These are phyloP conservation scores for Forsythia suspensa DNA, from an alignment of 257 asterid genomes.

Conservation along the genomic window DNA sequence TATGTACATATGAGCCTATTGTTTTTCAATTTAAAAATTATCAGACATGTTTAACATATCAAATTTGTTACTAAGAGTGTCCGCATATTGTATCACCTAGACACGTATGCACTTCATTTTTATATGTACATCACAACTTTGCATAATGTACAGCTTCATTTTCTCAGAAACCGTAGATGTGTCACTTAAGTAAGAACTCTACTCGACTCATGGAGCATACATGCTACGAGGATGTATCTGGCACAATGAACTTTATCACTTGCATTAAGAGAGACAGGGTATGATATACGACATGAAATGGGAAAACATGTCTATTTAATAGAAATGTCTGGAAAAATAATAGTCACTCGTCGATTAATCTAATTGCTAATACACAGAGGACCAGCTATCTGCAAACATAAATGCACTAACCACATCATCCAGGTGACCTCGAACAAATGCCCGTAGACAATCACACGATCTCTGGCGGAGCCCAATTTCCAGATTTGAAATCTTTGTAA, in stretches of 20 bases:
- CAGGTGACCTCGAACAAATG: neutral
- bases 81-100: neutral
- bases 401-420: neutral
- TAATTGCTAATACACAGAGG: neutral
- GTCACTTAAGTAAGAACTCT: neutral
- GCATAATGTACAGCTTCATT: too few relatives aligned
- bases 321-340: neutral
- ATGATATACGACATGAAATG: neutral
- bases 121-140: too few relatives aligned
- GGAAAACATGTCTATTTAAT: neutral
- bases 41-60: too few relatives aligned
- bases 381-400: neutral
- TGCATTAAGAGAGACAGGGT: neutral
- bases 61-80: too few relatives aligned
- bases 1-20: too few relatives aligned
- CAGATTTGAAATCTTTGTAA: conserved; percentile 68
- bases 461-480: conserved; percentile 73
- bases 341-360: neutral
- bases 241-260: neutral
- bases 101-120: neutral
- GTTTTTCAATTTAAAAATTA: too few relatives aligned
- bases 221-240: neutral
- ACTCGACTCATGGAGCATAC: neutral
- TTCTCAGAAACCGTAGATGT: neutral
- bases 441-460: conserved; percentile 25